Evolutionary conservation across 768 basidiomycete genomes (phyloP).

Genomic region (Lepiota brunneoincarnata): DNA sequence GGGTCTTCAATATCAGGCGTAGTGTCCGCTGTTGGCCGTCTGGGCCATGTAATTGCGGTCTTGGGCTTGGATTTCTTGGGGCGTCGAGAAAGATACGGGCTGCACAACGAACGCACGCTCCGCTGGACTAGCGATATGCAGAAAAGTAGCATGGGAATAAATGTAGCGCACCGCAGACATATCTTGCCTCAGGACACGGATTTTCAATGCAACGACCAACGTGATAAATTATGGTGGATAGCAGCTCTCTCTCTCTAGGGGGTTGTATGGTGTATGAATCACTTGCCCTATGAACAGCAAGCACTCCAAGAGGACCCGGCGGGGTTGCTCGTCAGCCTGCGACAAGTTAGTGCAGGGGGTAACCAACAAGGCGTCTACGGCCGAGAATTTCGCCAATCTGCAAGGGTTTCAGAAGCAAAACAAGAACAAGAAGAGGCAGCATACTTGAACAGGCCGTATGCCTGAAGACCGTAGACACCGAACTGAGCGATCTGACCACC

Average conservation of each 20-base stretch:
- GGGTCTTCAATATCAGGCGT: too few species aligned
- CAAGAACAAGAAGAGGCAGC: conserved; percentile 17
- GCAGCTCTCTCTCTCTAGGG: conserved; percentile 1
- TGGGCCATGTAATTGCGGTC: too few species aligned
- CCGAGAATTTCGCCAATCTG: conserved; percentile 89
- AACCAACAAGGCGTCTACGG: conserved; percentile 76
- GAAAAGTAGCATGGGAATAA: too few species aligned
- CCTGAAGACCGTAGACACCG: conserved; percentile 78
- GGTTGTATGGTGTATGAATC: conserved; percentile 2
- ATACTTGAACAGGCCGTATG: conserved; percentile 87
- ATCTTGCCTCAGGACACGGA: too few species aligned
- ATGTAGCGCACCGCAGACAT: too few species aligned
- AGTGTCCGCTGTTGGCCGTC: too few species aligned
- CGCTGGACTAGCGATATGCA: too few species aligned
- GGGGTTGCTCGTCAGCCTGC: too few species aligned
- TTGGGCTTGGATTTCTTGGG: too few species aligned
- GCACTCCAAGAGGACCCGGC: not conserved
- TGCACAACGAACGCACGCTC: too few species aligned
- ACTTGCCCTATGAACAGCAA: not conserved
- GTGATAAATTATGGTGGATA: not conserved
- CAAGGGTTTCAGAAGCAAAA: not conserved
- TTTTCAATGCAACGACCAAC: not conserved
- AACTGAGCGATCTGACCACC: conserved; percentile 69
- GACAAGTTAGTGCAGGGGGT: conserved; percentile 50
- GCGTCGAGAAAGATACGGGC: too few species aligned